Conservation (phyloP, 352 stramenopile species). For the Globisporangium nunn region DNA sequence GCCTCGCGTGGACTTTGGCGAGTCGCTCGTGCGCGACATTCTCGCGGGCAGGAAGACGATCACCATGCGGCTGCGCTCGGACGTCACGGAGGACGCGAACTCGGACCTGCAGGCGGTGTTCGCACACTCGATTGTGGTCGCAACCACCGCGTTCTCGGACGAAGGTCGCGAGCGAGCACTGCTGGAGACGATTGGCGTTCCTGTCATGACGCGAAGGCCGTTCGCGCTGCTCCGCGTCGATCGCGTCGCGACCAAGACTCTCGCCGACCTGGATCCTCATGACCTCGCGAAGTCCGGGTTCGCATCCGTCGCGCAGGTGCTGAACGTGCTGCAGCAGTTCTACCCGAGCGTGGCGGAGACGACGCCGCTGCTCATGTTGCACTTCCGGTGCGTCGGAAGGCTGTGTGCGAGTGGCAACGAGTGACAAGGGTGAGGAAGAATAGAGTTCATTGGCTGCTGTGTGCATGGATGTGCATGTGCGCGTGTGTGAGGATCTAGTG, state of each 20-base stretch:
- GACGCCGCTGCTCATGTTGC: slow-evolving; percentile 39
- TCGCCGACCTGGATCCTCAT: slow-evolving; percentile 20
- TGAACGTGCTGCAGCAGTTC: slow-evolving; percentile 43
- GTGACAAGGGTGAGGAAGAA: neutral
- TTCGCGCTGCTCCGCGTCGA: slow-evolving; percentile 54
- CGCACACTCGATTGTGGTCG: slow-evolving; percentile 24
- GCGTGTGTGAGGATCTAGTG: neutral
- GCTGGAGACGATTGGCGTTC: neutral
- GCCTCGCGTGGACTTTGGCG: slow-evolving; percentile 49
- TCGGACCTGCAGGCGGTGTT: slow-evolving; percentile 45
- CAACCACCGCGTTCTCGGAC: slow-evolving; percentile 17
- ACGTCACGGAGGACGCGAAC: slow-evolving; percentile 35
- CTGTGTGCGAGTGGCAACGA: neutral
- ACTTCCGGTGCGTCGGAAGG: slow-evolving; percentile 36
- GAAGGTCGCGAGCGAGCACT: neutral
- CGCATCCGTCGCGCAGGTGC: slow-evolving; percentile 23
- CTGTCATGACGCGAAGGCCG: slow-evolving; percentile 4
- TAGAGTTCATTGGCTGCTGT: neutral
- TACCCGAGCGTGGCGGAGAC: slow-evolving; percentile 38
- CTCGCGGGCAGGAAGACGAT: slow-evolving; percentile 36
- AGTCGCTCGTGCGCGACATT: slow-evolving; percentile 38
- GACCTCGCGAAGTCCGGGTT: slow-evolving; percentile 46
- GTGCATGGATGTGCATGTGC: neutral
- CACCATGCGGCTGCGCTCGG: slow-evolving; percentile 60
- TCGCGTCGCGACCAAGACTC: slow-evolving; percentile 17